Evolutionary conservation across 1,284 basidiomycete species (phyloP), one percentile per base, ranked within the genome.

Genomic region (Taiwanofungus camphoratus): DNA sequence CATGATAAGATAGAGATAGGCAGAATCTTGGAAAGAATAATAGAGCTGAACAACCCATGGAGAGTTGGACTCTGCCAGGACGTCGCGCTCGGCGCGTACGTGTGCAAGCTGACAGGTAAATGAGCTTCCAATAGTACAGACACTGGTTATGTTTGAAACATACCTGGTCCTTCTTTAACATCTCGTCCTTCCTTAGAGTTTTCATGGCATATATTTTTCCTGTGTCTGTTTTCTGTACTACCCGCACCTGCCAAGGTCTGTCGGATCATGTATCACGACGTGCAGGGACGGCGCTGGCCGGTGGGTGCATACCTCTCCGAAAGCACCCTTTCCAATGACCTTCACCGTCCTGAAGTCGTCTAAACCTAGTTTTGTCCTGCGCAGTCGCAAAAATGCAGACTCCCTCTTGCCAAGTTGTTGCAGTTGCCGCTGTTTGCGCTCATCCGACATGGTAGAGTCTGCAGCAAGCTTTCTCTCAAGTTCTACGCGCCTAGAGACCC

Each of bases 181-280:
- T 99, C 67, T 99, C 95, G 41, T 87, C 87, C 71, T 99, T 99
- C 65, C 92, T 84, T 60, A 99, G 67, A 50, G 92, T 96, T 76
- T 99, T 99, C 96, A 99, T 99, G 31, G 95, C 95, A 61, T 97
- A 98, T 45, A 99, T 95, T 70, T 95, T 96, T 49, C 89, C 93
- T 8, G 94, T 98, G 63, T 98, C 95, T 36, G 86, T 81, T 70
- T 99, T 98, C 66, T 98, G 95, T 32, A 96, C 93, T 38, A 99
- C 73, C 41, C 95, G 81, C 27, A 98, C 93, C 87, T 91, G 53
- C 22, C 36, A 23, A 41, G 41, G 16, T 21, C 39, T 35, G 33
- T 40, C 23, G 23, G 22, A 41, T 52, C 40, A 43, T 19, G 27
- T 18, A 38, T 41, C 34, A 41, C 42, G 35, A 33, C 34, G 19